Conservation (phyloP, 2,329 filamentous ascomycete genomes). For the Catunica adiposa region DNA sequence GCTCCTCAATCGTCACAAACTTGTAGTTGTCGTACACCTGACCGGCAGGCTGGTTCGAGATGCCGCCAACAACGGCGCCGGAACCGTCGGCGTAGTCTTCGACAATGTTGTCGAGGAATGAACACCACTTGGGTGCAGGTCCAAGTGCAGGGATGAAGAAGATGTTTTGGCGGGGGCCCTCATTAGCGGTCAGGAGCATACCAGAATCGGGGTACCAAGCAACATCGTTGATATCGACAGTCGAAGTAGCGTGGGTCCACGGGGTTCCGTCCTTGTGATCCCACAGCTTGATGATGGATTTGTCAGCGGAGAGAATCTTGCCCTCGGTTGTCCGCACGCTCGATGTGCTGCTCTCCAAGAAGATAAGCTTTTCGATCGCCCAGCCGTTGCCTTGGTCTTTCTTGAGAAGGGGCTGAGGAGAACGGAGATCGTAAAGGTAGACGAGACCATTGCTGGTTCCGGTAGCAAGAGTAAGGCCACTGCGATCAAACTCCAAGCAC, state of each 20-base stretch:
- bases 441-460: slow-evolving; percentile 80
- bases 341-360: slow-evolving; percentile 48
- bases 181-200: slow-evolving; percentile 93
- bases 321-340: slow-evolving; percentile 65
- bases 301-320: slow-evolving; percentile 84
- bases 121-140: slow-evolving; percentile 86
- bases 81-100: slow-evolving; percentile 82
- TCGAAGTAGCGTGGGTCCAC: slow-evolving; percentile 90
- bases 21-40: slow-evolving; percentile 98
- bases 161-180: slow-evolving; percentile 84
- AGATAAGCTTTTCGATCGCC: slow-evolving; percentile 68
- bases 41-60: slow-evolving; percentile 36
- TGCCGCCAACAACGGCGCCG: slow-evolving; percentile 13
- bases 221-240: slow-evolving; percentile 87
- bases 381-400: slow-evolving; percentile 96
- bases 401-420: slow-evolving; percentile 65
- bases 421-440: slow-evolving; percentile 81
- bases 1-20: slow-evolving; percentile 77
- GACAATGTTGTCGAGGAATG: slow-evolving; percentile 91
- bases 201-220: slow-evolving; percentile 84
- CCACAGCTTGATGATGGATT: slow-evolving; percentile 95
- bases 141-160: slow-evolving; percentile 92
- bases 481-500: slow-evolving; percentile 68
- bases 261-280: slow-evolving; percentile 65
- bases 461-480: slow-evolving; percentile 69